Evolutionary conservation across 805 yeast species (phyloP), one percentile per base, ranked within the genome.

Genomic region (Ogataea pini): DNA sequence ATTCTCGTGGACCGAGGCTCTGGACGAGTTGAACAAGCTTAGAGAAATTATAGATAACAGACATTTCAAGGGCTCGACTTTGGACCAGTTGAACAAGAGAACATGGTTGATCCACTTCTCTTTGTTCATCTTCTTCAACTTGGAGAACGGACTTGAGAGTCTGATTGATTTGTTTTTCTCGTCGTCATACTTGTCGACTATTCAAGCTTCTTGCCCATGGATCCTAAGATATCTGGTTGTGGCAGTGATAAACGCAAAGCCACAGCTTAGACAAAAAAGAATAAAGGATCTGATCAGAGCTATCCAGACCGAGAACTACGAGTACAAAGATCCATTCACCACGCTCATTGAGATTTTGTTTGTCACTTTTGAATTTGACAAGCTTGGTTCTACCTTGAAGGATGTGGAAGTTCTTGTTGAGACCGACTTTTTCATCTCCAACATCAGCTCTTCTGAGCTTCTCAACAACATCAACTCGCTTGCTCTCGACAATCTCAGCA

Each of bases 121-220:
- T 1, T 68, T 84, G 51, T 83, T 82, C 72, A 82, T 83, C 53
- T 80, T 77, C 59, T 80, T 80, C 73, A 75, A 76, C 59, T 36
- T 66, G 41, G 79, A 72, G 46, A 70, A 72, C 47, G 84, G 85
- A 8, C 60, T 74, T 25, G 84, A 79, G 46, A 71, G 72, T 38
- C 67, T 84, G 49, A 71, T 77, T 48, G 88, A 84, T 52, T 61
- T 80, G 44, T 80, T 80, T 64, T 75, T 81, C 61, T 70, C 80
- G 14, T 76, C 84, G 4, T 78, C 84, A 7, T 82, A 81, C 63
- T 65, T 83, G 51, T 78, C 83, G 49, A 77, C 87, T 2, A 83
- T 83, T 61, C 88, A 84, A 67, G 85, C 86, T 27, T 73, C 85
- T 7, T 77, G 83, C 60, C 89, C 89, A 17, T 84, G 89, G 89